Conservation (phyloP, 306 rosid species). For the Ormosia emarginata region DNA sequence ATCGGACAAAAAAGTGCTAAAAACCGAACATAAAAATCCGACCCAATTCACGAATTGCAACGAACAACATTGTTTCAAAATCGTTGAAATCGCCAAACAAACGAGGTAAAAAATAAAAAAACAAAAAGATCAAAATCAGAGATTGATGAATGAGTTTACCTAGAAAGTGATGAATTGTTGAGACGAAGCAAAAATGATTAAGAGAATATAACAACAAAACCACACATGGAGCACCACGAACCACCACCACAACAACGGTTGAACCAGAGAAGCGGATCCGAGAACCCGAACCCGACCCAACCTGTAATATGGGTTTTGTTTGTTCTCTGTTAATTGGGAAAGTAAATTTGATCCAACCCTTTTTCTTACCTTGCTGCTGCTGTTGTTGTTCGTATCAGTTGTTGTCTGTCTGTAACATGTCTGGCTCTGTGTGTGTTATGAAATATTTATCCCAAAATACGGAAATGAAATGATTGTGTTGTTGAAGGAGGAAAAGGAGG, state of each 20-base stretch:
- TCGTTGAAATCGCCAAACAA: neutral
- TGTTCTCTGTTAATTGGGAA: conserved; percentile 12
- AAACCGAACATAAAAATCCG: neutral
- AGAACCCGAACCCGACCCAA: conserved; percentile 36
- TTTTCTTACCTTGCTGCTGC: conserved; percentile 1
- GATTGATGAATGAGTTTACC: conserved; percentile 45
- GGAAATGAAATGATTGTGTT: conserved; percentile 44
- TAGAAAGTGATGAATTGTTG: conserved; percentile 29
- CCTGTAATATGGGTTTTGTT: neutral
- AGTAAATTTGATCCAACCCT: conserved; percentile 1
- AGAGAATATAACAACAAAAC: conserved; percentile 11
- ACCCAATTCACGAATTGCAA: conserved; percentile 18
- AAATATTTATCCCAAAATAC: conserved; percentile 24
- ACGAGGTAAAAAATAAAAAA: neutral
- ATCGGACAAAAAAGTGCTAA: neutral
- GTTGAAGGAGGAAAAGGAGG: conserved; percentile 6
- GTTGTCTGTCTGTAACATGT: conserved; percentile 17
- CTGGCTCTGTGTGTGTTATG: neutral
- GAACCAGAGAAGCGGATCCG: conserved; percentile 36
- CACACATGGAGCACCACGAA: neutral
- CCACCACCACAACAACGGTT: neutral
- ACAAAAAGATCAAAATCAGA: neutral
- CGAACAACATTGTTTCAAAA: conserved; percentile 32
- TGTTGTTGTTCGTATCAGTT: neutral
- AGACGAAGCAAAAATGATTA: conserved; percentile 26